Percentiles rank a stretch among this genome's conserved stretches.
These are phyloP conservation scores for Penicillium sp. DNA, from an alignment of 2,329 filamentous ascomycete genomes.

Conservation along the genomic window DNA sequence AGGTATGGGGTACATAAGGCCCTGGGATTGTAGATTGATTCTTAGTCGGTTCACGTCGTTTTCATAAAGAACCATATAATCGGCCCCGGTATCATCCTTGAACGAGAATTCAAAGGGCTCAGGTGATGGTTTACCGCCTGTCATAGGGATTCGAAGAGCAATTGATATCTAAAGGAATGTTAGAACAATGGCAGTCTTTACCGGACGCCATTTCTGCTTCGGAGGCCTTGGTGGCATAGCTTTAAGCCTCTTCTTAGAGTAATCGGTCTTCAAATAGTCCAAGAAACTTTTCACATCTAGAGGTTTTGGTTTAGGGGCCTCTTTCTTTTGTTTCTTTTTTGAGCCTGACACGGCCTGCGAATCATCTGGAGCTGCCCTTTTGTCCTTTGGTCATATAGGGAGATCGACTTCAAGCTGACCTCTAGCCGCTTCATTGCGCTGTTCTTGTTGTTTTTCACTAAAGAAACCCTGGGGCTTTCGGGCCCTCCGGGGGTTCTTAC, in stretches of 20 bases:
- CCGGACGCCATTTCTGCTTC: neutral
- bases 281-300: neutral
- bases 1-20: neutral
- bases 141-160: neutral
- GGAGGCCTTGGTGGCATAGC: neutral
- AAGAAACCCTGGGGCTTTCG: neutral
- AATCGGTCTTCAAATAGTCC: neutral
- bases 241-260: neutral
- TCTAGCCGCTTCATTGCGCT: neutral
- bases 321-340: neutral
- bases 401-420: neutral
- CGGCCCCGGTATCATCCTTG: conserved; percentile 1
- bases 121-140: neutral
- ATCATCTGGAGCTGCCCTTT: neutral
- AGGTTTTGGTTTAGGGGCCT: neutral
- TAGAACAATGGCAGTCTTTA: neutral
- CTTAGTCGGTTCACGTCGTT: neutral
- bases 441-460: neutral
- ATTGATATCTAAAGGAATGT: neutral
- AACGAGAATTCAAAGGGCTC: neutral
- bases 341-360: too few species aligned
- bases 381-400: neutral
- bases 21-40: neutral
- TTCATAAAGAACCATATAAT: neutral
- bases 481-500: neutral